These are phyloP conservation scores for Pochonia chlamydosporia DNA, from an alignment of 2,329 filamentous ascomycete species.

Conservation along the genomic window DNA sequence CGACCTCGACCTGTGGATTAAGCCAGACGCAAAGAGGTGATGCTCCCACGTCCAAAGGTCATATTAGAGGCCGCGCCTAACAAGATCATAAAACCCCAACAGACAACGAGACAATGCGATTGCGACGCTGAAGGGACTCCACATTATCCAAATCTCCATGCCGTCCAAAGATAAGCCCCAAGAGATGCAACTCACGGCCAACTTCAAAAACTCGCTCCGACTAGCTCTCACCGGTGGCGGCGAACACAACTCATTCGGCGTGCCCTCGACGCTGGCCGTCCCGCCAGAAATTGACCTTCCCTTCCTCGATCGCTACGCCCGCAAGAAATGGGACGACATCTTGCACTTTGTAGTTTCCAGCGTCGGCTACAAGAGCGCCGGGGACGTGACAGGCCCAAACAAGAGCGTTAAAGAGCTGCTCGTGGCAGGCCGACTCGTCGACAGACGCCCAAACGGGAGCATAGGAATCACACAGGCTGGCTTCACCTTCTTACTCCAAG, in stretches of 20 bases:
- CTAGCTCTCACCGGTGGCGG: conserved; percentile 85
- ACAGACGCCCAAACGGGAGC: conserved; percentile 55
- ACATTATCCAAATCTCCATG: conserved; percentile 68
- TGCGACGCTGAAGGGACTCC: conserved; percentile 74
- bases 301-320: conserved; percentile 79
- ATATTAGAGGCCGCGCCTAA: too few species aligned
- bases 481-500: conserved; percentile 91
- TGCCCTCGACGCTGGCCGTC: conserved; percentile 64
- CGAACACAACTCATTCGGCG: conserved; percentile 81
- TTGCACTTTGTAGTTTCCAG: conserved; percentile 89
- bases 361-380: conserved; percentile 48
- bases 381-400: conserved; percentile 52
- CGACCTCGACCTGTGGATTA: conserved; percentile 83
- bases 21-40: conserved; percentile 48
- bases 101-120: conserved; percentile 81
- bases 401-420: conserved; percentile 80
- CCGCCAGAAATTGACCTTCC: conserved; percentile 59
- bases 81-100: conserved; percentile 4
- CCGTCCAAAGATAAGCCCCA: conserved; percentile 57
- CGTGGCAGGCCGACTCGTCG: conserved; percentile 73
- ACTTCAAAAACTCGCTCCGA: conserved; percentile 78
- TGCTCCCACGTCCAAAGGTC: conserved; percentile 2
- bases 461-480: conserved; percentile 85
- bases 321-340: conserved; percentile 91
- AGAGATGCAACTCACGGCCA: conserved; percentile 70